These are phyloP conservation scores for Monosporascus sp. DNA, from an alignment of 2,329 filamentous ascomycete species.

Conservation along the genomic window DNA sequence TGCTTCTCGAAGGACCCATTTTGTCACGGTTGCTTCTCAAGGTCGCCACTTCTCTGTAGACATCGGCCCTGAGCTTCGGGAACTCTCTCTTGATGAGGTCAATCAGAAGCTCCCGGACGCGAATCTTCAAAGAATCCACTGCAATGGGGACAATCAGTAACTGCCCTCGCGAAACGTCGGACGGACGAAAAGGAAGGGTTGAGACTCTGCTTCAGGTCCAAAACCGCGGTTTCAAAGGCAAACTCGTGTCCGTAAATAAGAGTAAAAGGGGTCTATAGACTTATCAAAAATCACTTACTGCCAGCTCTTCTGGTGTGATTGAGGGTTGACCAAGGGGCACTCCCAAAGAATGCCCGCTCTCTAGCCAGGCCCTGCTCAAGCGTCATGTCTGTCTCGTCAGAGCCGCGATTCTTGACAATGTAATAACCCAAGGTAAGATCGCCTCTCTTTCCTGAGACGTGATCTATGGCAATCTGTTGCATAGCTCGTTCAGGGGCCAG, in stretches of 20 bases:
- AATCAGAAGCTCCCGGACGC: constrained; percentile 32
- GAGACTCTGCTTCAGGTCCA: no score
- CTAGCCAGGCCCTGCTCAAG: constrained; percentile 23
- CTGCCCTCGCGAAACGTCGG: no score
- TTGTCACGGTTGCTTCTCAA: constrained; percentile 6
- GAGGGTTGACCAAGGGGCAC: constrained; percentile 29
- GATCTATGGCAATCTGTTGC: constrained; percentile 33
- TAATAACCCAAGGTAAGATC: constrained; percentile 42
- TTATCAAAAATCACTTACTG: constrained; percentile 1
- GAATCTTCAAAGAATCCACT: constrained; percentile 26
- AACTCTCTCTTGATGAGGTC: constrained; percentile 33
- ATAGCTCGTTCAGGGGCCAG: constrained; percentile 38
- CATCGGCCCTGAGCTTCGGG: constrained; percentile 20
- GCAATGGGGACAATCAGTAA: no score
- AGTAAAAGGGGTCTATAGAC: neutral
- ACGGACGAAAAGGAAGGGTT: no score
- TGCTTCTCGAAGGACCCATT: constrained; percentile 20
- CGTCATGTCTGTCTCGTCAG: constrained; percentile 31
- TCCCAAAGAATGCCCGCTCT: constrained; percentile 33
- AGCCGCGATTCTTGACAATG: constrained; percentile 42
- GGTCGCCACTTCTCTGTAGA: constrained; percentile 10
- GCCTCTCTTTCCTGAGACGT: constrained; percentile 34
- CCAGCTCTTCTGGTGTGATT: constrained; percentile 24
- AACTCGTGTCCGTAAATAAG: no score
- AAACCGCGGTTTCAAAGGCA: no score